Evolutionary conservation across 306 rosid genomes (phyloP), one percentile per base, ranked within the genome.

Genomic region (Cyamopsis tetragonoloba): DNA sequence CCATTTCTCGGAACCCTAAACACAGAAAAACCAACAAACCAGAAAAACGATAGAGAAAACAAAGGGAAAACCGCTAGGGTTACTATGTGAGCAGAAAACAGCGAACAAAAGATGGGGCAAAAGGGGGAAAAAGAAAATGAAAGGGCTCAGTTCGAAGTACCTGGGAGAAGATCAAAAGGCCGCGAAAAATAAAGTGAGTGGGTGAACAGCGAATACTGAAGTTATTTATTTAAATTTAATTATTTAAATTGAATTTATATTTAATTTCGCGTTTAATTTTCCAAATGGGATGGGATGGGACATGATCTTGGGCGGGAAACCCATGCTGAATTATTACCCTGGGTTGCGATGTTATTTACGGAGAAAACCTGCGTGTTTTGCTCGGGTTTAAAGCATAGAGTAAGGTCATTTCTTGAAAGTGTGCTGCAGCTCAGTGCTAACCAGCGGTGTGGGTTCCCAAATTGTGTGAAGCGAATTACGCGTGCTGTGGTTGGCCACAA

Each of bases 221-320:
- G n/a, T n/a, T n/a, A n/a, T n/a, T n/a, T n/a, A n/a, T n/a, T n/a
- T n/a, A n/a, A n/a, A n/a, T n/a, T n/a, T n/a, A n/a, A n/a, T n/a
- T n/a, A n/a, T n/a, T n/a, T n/a, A n/a, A n/a, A n/a, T n/a, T n/a
- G n/a, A n/a, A n/a, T n/a, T n/a, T n/a, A n/a, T n/a, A n/a, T n/a
- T n/a, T n/a, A n/a, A n/a, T n/a, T 48, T 23, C 37, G 0, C 10
- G 37, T 10, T 30, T 58, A 2, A 11, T 68, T 59, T 34, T 68
- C 18, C 2, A 48, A 26, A 18, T 15, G 32, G 57, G 47, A 56
- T 7, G 3, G 4, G 53, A 18, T 15, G 32, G 57, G 47, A 56
- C 11, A 4, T 6, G 53, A 7, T 28, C 0, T 35, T 84, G 88
- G 82, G 96, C 96, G 96, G 96, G 96, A 88, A 83, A 81, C 17